These are phyloP conservation scores for Rhizopogon vinicolor DNA, from an alignment of 768 basidiomycete species.

Conservation along the genomic window DNA sequence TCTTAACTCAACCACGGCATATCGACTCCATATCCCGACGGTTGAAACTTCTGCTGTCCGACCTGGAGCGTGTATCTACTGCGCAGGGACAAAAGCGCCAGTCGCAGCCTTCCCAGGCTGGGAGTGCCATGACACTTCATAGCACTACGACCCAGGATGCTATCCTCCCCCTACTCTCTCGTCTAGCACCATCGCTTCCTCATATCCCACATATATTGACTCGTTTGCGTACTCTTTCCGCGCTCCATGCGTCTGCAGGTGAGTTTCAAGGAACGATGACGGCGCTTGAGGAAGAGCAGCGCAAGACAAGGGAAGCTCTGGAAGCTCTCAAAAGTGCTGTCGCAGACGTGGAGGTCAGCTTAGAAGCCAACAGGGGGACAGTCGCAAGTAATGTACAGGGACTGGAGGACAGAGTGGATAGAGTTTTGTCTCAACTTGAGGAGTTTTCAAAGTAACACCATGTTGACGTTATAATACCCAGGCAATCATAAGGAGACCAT, in stretches of 20 bases:
- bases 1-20: slow-evolving; percentile 93
- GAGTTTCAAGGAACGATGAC: slow-evolving; percentile 68
- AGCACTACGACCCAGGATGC: slow-evolving; percentile 44
- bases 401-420: slow-evolving; percentile 56
- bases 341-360: slow-evolving; percentile 65
- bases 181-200: slow-evolving; percentile 68
- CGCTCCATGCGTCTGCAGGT: slow-evolving; percentile 77
- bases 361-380: slow-evolving; percentile 66
- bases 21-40: slow-evolving; percentile 94
- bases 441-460: slow-evolving; percentile 19
- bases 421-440: slow-evolving; percentile 40
- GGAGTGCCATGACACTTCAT: slow-evolving; percentile 4
- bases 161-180: slow-evolving; percentile 61
- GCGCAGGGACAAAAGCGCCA: slow-evolving; percentile 26
- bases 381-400: slow-evolving; percentile 72
- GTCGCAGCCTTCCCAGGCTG: slow-evolving; percentile 3
- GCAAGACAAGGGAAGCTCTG: slow-evolving; percentile 55
- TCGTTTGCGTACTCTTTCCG: slow-evolving; percentile 78
- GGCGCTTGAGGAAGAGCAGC: slow-evolving; percentile 69
- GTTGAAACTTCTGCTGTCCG: slow-evolving; percentile 86
- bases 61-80: slow-evolving; percentile 77
- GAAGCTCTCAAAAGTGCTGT: slow-evolving; percentile 68
- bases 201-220: slow-evolving; percentile 89
- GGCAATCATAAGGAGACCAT: slow-evolving; percentile 1
- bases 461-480: not conserved